Evolutionary conservation across 208 protist genomes (phyloP).

Genomic region (Trypanosomatidae sp.): DNA sequence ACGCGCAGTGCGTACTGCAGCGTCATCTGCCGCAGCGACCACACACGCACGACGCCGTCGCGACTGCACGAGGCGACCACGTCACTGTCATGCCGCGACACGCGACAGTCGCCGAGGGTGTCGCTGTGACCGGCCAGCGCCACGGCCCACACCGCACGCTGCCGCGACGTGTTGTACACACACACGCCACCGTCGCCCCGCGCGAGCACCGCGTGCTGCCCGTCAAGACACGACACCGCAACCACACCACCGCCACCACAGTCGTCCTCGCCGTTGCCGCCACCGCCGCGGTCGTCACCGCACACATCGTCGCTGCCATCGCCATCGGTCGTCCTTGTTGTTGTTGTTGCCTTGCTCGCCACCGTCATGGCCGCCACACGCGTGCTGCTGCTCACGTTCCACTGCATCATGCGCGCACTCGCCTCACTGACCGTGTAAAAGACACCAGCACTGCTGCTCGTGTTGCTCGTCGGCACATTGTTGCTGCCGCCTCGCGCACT

Average conservation of each 20-base stretch:
- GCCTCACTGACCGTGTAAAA: slow-evolving; percentile 62
- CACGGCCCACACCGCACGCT: too few relatives aligned
- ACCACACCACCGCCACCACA: too few relatives aligned
- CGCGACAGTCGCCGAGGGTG: slow-evolving; percentile 50
- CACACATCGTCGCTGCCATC: slow-evolving; percentile 36
- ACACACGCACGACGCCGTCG: slow-evolving; percentile 82
- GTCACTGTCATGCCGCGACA: slow-evolving; percentile 69
- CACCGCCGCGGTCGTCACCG: slow-evolving; percentile 51
- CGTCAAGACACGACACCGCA: too few relatives aligned
- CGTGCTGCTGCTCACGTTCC: slow-evolving; percentile 43
- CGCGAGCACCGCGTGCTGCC: too few relatives aligned
- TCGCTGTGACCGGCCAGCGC: slow-evolving; percentile 67
- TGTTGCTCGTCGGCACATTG: too few relatives aligned
- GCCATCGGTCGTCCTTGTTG: slow-evolving; percentile 23
- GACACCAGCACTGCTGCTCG: too few relatives aligned
- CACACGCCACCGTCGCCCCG: too few relatives aligned
- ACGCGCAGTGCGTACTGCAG: slow-evolving; percentile 35
- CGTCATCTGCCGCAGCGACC: slow-evolving; percentile 48
- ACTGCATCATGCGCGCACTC: slow-evolving; percentile 44
- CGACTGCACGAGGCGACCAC: slow-evolving; percentile 55
- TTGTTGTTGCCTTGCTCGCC: slow-evolving; percentile 9
- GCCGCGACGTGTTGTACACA: too few relatives aligned
- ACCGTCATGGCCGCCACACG: slow-evolving; percentile 17
- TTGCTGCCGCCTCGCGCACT: too few relatives aligned
- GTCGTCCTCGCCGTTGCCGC: too few relatives aligned